Evolutionary conservation across 192 early-diverging fungal genomes (phyloP).

Genomic region (Backusella psychrophila): DNA sequence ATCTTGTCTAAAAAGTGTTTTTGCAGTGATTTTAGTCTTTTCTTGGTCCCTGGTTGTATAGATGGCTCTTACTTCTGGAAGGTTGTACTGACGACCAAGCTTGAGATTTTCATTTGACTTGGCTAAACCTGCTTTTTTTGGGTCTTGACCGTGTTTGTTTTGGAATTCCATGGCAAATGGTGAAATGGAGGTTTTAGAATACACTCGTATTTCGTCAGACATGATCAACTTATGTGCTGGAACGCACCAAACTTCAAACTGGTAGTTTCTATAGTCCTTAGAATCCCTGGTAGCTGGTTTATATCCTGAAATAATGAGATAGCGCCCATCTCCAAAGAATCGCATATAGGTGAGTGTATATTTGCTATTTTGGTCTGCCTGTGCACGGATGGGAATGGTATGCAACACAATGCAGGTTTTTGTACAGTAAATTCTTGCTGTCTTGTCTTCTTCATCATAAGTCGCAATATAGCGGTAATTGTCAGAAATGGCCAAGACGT

Average conservation of each 20-base stretch:
- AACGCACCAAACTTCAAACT: background rate
- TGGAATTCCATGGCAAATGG: background rate
- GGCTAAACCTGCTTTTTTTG: background rate
- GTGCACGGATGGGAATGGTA: background rate
- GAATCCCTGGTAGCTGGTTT: no score
- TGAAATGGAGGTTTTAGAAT: background rate
- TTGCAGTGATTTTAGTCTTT: background rate
- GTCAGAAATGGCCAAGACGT: constrained; percentile 7
- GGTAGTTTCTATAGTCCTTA: background rate
- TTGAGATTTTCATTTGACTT: background rate
- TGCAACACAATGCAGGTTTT: background rate
- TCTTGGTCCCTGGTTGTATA: background rate
- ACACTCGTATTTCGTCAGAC: background rate
- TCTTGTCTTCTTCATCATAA: background rate
- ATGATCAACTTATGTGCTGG: background rate
- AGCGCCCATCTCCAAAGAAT: background rate
- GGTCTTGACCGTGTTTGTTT: background rate
- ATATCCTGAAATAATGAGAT: background rate
- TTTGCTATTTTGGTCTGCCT: no score
- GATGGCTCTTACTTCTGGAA: background rate
- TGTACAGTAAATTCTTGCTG: background rate
- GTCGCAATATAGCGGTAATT: background rate
- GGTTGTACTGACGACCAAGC: background rate
- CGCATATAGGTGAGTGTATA: background rate
- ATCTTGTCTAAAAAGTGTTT: background rate